A percentile compares a stretch with the other conserved stretches of the same genome.
phyloP scores from a whole-genome alignment of 75 land plant species.

The Pseudotsuga menziesii region DNA sequence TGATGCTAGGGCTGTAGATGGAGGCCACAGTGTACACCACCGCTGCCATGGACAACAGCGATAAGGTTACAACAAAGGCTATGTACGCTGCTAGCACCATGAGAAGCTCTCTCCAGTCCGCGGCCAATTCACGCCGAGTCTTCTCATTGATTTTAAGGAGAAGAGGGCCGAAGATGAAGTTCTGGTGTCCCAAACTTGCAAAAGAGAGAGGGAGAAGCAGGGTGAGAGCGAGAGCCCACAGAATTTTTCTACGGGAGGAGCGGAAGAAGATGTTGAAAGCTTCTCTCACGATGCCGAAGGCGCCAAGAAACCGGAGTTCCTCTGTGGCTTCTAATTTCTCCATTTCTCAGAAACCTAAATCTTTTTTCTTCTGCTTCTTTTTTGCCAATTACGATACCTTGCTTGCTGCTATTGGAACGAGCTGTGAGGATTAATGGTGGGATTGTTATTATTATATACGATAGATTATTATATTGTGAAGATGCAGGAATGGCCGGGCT shows the following conservation, averaged over 20 bases:
- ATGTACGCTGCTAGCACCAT: conserved; percentile 15
- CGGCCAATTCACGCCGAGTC: conserved; percentile 20
- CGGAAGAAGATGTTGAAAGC: conserved; percentile 29
- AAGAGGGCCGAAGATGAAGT: too few species aligned
- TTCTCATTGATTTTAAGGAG: too few species aligned
- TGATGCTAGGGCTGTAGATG: conserved; percentile 15
- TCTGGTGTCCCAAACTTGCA: conserved; percentile 37
- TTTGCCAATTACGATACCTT: too few species aligned
- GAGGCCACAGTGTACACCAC: conserved; percentile 43
- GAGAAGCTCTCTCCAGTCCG: conserved; percentile 21
- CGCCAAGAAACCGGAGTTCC: conserved; percentile 52
- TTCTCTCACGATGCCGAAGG: conserved; percentile 47
- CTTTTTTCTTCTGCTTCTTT: too few species aligned
- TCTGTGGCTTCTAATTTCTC: conserved; percentile 15
- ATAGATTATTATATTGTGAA: too few species aligned
- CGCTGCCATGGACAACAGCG: conserved; percentile 27
- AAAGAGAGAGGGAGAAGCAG: conserved; percentile 59
- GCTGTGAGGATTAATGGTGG: too few species aligned
- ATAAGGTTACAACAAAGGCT: conserved; percentile 7
- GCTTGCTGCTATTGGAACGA: too few species aligned
- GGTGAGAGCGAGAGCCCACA: conserved; percentile 36
- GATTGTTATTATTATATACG: too few species aligned
- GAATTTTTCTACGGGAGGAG: conserved; percentile 21
- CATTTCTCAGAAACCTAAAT: too few species aligned
- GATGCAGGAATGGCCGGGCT: too few species aligned